Conservation (phyloP, 352 stramenopile species). For the Phytophthora ohioensis region DNA sequence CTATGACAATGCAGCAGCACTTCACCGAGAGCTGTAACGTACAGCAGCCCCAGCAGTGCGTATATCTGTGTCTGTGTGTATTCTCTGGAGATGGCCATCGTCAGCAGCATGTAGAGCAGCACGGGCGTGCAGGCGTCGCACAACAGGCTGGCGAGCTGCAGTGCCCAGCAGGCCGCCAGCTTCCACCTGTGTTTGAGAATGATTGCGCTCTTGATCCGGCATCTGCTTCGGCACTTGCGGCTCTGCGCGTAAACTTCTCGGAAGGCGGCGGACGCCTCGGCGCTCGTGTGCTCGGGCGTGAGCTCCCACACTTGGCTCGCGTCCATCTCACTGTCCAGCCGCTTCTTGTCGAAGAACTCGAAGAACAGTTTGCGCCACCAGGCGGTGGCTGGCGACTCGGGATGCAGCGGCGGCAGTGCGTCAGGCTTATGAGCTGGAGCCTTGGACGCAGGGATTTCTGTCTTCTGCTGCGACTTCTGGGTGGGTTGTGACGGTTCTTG, state of each 20-base stretch:
- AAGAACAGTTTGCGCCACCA: conserved; percentile 54
- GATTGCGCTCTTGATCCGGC: conserved; percentile 46
- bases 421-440: neutral
- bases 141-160: conserved; percentile 48
- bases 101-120: conserved; percentile 55
- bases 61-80: conserved; percentile 39
- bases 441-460: neutral
- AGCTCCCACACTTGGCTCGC: conserved; percentile 63
- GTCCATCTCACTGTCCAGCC: conserved; percentile 39
- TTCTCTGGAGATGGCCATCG: conserved; percentile 39
- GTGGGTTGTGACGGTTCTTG: conserved; percentile 1
- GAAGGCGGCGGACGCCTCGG: conserved; percentile 42
- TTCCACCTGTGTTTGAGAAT: conserved; percentile 40
- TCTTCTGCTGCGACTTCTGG: conserved; percentile 16
- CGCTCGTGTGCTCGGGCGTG: conserved; percentile 46
- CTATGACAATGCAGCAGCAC: conserved; percentile 39
- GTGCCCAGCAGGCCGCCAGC: conserved; percentile 44
- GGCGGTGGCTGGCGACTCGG: conserved; percentile 39
- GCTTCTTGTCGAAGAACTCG: conserved; percentile 49
- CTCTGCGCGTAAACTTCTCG: conserved; percentile 35
- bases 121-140: conserved; percentile 53
- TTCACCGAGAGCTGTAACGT: conserved; percentile 40
- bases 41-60: conserved; percentile 33
- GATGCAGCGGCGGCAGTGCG: conserved; percentile 33
- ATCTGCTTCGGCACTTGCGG: conserved; percentile 8